A percentile compares a stretch with the other conserved stretches of the same genome.
Conservation (phyloP, 2,329 filamentous ascomycete species). For the Diaporthe sp. region DNA sequence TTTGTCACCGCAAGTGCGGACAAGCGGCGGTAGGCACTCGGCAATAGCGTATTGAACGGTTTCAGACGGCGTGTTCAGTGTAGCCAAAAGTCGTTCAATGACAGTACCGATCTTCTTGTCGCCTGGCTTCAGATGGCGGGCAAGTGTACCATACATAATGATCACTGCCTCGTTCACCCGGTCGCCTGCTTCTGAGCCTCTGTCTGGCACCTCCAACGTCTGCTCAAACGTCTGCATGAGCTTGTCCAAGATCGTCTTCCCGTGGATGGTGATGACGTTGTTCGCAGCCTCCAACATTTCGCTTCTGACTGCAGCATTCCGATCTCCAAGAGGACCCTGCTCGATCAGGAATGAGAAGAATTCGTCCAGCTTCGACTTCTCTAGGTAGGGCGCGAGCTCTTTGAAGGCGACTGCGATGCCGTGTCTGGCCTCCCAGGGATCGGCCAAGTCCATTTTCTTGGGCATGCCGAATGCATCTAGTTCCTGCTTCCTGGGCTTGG, state of each 20-base stretch:
- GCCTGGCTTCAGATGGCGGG: slow-evolving; percentile 85
- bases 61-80: slow-evolving; percentile 93
- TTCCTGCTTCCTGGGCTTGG: slow-evolving; percentile 84
- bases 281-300: slow-evolving; percentile 95
- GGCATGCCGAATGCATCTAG: slow-evolving; percentile 96
- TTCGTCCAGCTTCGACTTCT: slow-evolving; percentile 74
- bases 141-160: slow-evolving; percentile 95
- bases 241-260: slow-evolving; percentile 83
- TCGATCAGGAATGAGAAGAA: slow-evolving; percentile 90
- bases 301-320: slow-evolving; percentile 78
- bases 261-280: slow-evolving; percentile 81
- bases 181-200: slow-evolving; percentile 83
- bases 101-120: slow-evolving; percentile 90
- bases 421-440: slow-evolving; percentile 92
- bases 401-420: slow-evolving; percentile 90
- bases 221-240: slow-evolving; percentile 93
- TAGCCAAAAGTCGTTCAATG: slow-evolving; percentile 85
- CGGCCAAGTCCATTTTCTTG: slow-evolving; percentile 84
- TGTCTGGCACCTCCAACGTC: slow-evolving; percentile 87
- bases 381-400: slow-evolving; percentile 79
- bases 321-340: slow-evolving; percentile 87
- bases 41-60: slow-evolving; percentile 97
- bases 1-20: slow-evolving; percentile 82
- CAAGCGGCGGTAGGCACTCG: slow-evolving; percentile 91
- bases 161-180: slow-evolving; percentile 97